These are phyloP conservation scores for Moesziomyces sp. DNA, from an alignment of 1,284 basidiomycete species.

Conservation along the genomic window DNA sequence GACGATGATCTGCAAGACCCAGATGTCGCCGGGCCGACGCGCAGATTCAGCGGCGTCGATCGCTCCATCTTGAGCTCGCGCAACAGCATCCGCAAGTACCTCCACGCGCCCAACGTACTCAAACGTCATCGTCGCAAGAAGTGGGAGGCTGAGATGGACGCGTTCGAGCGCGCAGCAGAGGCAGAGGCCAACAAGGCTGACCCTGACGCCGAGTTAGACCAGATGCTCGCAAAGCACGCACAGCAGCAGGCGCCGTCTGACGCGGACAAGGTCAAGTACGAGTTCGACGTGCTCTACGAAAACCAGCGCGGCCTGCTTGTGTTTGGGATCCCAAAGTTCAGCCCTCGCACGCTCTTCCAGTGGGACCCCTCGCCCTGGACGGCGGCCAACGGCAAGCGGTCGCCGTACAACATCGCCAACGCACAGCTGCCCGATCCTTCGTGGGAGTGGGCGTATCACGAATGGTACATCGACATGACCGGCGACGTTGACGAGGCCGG, in stretches of 20 bases:
- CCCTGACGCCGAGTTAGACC: slow-evolving; percentile 51
- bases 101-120: slow-evolving; percentile 40
- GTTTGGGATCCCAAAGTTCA: slow-evolving; percentile 65
- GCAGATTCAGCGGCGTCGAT: slow-evolving; percentile 25
- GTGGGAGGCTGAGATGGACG: slow-evolving; percentile 49
- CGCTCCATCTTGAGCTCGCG: slow-evolving; percentile 40
- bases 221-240: slow-evolving; percentile 50
- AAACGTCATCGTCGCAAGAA: slow-evolving; percentile 38
- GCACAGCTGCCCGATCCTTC: slow-evolving; percentile 65
- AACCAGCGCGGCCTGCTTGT: slow-evolving; percentile 65
- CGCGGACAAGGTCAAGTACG: slow-evolving; percentile 46
- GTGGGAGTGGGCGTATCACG: slow-evolving; percentile 66
- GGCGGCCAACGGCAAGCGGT: slow-evolving; percentile 45
- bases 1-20: slow-evolving; percentile 14
- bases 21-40: slow-evolving; percentile 8
- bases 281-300: slow-evolving; percentile 66
- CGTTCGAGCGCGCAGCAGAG: slow-evolving; percentile 20
- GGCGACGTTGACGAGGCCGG: slow-evolving; percentile 66
- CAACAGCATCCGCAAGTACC: slow-evolving; percentile 37
- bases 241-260: slow-evolving; percentile 48
- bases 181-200: slow-evolving; percentile 25
- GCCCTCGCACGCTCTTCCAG: slow-evolving; percentile 59
- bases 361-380: slow-evolving; percentile 66
- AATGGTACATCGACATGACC: slow-evolving; percentile 67
- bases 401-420: slow-evolving; percentile 62